Evolutionary conservation across 2,329 filamentous ascomycete species (phyloP).

Genomic region (Aspergillus melleus): DNA sequence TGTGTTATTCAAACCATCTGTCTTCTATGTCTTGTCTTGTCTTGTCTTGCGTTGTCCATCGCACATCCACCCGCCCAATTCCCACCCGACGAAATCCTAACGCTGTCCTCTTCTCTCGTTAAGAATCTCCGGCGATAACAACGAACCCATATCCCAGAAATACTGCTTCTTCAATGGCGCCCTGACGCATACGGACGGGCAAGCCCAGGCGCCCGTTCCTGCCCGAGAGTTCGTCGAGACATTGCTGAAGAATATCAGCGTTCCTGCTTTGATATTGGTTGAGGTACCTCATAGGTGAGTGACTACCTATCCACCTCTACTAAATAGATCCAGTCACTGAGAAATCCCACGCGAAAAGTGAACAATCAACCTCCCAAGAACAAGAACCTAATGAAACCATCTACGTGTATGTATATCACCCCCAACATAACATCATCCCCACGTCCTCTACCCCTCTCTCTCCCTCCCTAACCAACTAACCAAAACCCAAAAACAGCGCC

Average conservation of each 20-base stretch:
- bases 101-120: not conserved
- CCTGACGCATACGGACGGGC: not conserved
- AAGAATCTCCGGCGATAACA: slow-evolving; percentile 5
- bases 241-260: slow-evolving; percentile 1
- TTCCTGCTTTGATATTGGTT: not conserved
- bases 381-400: not conserved
- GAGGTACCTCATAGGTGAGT: slow-evolving; percentile 3
- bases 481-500: not conserved
- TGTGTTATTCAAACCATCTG: too few species aligned
- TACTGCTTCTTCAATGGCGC: not conserved
- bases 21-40: too few species aligned
- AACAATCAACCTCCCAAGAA: too few species aligned
- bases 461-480: too few species aligned
- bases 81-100: not conserved
- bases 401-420: not conserved
- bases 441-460: too few species aligned
- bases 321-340: too few species aligned
- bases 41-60: too few species aligned
- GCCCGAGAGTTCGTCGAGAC: slow-evolving; percentile 1
- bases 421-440: too few species aligned
- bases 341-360: too few species aligned
- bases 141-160: not conserved
- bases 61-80: not conserved
- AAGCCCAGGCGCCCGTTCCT: not conserved
- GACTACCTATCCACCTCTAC: too few species aligned